phyloP scores from a whole-genome alignment of 306 rosid species.

The Benincasa hispida region DNA sequence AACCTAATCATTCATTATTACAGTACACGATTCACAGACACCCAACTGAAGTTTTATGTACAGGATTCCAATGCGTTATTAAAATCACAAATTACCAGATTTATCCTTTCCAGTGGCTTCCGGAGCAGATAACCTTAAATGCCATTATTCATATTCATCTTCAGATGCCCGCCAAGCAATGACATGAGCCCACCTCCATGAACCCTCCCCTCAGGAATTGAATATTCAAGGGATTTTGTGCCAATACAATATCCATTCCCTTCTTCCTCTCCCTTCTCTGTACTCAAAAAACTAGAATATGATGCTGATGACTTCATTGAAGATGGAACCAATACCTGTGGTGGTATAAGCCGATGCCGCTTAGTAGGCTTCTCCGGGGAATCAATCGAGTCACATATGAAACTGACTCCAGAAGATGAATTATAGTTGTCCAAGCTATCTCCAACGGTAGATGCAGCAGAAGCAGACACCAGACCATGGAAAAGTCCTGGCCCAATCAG shows the following conservation, averaged over 20 bases:
- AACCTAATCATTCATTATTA: not conserved
- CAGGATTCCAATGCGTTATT: not conserved
- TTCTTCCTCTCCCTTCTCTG: slow-evolving; percentile 24
- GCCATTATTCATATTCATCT: slow-evolving; percentile 15
- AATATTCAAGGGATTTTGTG: slow-evolving; percentile 24
- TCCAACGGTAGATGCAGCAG: slow-evolving; percentile 40
- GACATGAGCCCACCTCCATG: slow-evolving; percentile 66
- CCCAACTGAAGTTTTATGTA: not conserved
- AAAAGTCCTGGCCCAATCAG: slow-evolving; percentile 78
- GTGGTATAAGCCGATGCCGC: slow-evolving; percentile 30
- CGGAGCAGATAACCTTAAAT: slow-evolving; percentile 9
- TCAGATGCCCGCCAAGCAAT: slow-evolving; percentile 47
- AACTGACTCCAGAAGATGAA: slow-evolving; percentile 58
- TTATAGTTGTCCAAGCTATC: slow-evolving; percentile 48
- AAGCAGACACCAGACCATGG: slow-evolving; percentile 62
- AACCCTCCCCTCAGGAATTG: slow-evolving; percentile 57
- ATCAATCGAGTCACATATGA: slow-evolving; percentile 46
- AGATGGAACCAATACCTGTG: slow-evolving; percentile 55
- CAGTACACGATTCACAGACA: not conserved
- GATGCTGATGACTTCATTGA: slow-evolving; percentile 54
- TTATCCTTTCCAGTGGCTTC: not conserved
- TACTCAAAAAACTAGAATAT: slow-evolving; percentile 22
- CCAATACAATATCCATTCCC: slow-evolving; percentile 15
- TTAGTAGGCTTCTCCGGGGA: slow-evolving; percentile 39
- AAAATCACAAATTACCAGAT: not conserved